phyloP scores from a whole-genome alignment of 371 early-diverging fungal species.

The Smittium culicis region DNA sequence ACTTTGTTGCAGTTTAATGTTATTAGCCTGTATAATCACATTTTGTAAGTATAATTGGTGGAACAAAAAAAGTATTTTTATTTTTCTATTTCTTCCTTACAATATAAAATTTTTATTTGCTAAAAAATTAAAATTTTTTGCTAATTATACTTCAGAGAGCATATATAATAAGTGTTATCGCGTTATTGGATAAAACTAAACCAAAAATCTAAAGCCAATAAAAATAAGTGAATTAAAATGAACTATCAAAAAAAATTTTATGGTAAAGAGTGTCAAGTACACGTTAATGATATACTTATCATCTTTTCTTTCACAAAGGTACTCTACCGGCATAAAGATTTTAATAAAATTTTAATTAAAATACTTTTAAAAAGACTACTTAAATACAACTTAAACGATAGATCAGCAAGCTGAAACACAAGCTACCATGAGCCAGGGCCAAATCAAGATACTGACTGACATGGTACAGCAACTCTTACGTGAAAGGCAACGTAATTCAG shows the following conservation, averaged over 20 bases:
- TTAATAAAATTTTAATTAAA: neutral
- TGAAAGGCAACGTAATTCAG: neutral
- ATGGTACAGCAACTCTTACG: neutral
- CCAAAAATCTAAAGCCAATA: neutral
- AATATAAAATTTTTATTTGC: no score
- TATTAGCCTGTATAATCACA: no score
- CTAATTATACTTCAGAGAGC: neutral
- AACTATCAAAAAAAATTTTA: neutral
- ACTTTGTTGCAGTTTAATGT: no score
- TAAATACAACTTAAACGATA: neutral
- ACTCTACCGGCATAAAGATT: neutral
- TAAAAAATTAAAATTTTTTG: no score
- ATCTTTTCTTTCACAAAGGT: neutral
- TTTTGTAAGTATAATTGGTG: no score
- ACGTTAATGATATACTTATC: neutral
- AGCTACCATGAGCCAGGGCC: neutral
- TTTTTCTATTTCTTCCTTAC: no score
- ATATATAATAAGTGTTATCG: neutral
- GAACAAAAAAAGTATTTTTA: no score
- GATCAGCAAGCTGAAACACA: neutral
- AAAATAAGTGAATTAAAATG: neutral
- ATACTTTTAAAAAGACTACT: neutral
- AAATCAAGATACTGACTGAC: neutral
- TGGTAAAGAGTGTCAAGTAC: neutral
- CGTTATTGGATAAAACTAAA: neutral